Base-by-base conservation (phyloP, 306 rosid genomes). In the Canavalia ensiformis region DNA sequence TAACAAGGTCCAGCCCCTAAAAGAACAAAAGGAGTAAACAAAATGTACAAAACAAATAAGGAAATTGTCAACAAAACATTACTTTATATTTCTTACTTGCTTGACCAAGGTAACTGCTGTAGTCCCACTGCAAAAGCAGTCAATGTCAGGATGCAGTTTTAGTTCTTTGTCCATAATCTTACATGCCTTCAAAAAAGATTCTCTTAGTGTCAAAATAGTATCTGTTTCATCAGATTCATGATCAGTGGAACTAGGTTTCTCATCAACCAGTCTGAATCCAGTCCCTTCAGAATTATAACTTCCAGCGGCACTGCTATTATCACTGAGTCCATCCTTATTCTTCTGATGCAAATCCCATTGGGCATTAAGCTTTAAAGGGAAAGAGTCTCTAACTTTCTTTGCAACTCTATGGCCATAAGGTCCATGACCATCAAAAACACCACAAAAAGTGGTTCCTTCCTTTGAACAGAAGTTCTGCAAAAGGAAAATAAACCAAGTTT, bases 371-470 rank as follows among this genome's bases (percentile, higher is more conserved):
- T 87, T 93, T 86, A 90, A 57, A 78, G 99, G 99, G 58, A 95
- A 92, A 72, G 88, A 88, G 80, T 94, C 97, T 83, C 98, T 91
- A 57, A 94, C 97, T 88, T 77, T 91, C 86, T 84, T 95, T 25
- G 99, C 94, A 80, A 95, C 95, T 83, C 84, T 63, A 87, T 92
- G 99, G 74, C 99, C 99, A 84, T 56, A 64, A 74, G 97, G 99
- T 76, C 99, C 99, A 63, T 95, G 99, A 49, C 99, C 99, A 88
- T 95, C 99, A 84, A 95, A 95, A 78, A 92, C 97, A 80, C 97
- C 98, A 81, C 98, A 95, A 78, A 95, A 93, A 7, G 84, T 82
- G 13, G 97, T 80, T 63, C 79, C 92, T 30, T 84, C 84, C 83
- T 68, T 94, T 56, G 93, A 86, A 55, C 95, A 83, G 68, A 95